A percentile compares a stretch with the other conserved stretches of the same genome.
These are phyloP conservation scores for Colletotrichum phormii DNA, from an alignment of 2,329 filamentous ascomycete species.

Conservation along the genomic window DNA sequence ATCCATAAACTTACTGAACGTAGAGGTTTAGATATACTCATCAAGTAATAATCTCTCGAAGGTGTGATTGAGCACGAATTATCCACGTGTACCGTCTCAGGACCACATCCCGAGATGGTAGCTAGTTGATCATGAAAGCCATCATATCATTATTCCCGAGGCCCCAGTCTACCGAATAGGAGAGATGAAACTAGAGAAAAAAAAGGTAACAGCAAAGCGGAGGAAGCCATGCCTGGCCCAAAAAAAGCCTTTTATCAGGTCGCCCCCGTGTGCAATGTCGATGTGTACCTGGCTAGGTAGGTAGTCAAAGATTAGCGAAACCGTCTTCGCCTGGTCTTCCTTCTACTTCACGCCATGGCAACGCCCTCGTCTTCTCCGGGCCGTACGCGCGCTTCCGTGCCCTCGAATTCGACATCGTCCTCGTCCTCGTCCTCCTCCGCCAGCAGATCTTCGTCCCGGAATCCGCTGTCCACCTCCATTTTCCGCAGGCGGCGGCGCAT, in stretches of 20 bases:
- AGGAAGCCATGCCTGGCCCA: neutral
- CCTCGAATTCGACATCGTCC: constrained; percentile 55
- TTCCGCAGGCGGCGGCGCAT: constrained; percentile 82
- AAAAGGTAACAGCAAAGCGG: neutral
- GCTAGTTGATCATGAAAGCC: constrained; percentile 18
- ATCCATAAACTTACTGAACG: neutral
- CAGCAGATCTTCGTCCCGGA: constrained; percentile 75
- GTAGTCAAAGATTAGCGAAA: neutral
- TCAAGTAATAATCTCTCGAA: too few relatives aligned
- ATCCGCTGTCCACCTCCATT: constrained; percentile 82
- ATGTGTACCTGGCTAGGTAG: neutral
- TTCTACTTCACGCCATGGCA: constrained; percentile 20
- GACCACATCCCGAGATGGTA: neutral
- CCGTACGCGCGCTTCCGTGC: constrained; percentile 45
- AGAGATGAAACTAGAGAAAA: neutral
- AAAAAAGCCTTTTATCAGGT: neutral
- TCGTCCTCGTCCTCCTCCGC: constrained; percentile 70
- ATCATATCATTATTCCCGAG: constrained; percentile 29
- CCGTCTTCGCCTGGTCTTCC: neutral
- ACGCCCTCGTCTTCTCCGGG: constrained; percentile 37
- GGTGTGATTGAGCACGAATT: too few relatives aligned
- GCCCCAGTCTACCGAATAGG: constrained; percentile 18
- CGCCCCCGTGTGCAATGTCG: neutral
- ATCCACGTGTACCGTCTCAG: neutral
- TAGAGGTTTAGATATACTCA: neutral